Evolutionary conservation across 2,329 filamentous ascomycete species (phyloP).

Genomic region (Zalaria obscura): DNA sequence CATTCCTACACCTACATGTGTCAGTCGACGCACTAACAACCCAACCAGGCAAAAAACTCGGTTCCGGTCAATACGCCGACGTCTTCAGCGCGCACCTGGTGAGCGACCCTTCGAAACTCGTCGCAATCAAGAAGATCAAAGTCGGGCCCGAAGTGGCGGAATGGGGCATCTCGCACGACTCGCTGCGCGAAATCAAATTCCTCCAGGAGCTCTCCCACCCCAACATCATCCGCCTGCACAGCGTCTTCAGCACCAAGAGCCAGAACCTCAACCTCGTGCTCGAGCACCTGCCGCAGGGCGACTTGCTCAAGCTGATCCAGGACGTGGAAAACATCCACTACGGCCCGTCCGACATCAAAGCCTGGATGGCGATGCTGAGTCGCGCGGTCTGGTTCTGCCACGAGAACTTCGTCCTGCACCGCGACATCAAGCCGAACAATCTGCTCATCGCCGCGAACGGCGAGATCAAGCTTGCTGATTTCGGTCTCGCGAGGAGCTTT

Average conservation of each 20-base stretch:
- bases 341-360: slow-evolving; percentile 81
- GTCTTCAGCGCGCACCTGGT: slow-evolving; percentile 81
- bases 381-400: slow-evolving; percentile 95
- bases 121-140: slow-evolving; percentile 93
- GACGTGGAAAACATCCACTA: slow-evolving; percentile 69
- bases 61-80: slow-evolving; percentile 92
- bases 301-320: slow-evolving; percentile 87
- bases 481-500: slow-evolving; percentile 81
- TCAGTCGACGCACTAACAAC: background rate
- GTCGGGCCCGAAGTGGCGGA: slow-evolving; percentile 74
- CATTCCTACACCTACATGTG: background rate
- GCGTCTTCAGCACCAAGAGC: slow-evolving; percentile 90
- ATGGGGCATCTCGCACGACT: slow-evolving; percentile 76
- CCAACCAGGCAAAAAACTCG: slow-evolving; percentile 64
- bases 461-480: slow-evolving; percentile 92
- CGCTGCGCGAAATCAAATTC: slow-evolving; percentile 89
- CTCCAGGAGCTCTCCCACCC: slow-evolving; percentile 88
- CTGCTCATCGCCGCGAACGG: slow-evolving; percentile 85
- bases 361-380: slow-evolving; percentile 96
- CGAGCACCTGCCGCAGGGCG: slow-evolving; percentile 84
- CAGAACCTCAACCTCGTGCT: slow-evolving; percentile 94
- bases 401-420: slow-evolving; percentile 82
- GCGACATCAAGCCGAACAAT: slow-evolving; percentile 99
- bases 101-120: slow-evolving; percentile 53
- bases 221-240: slow-evolving; percentile 85